Percentiles rank a stretch among this genome's conserved stretches.
phyloP scores from a whole-genome alignment of 202 grass and related monocot genomes.

The Setaria viridis region DNA sequence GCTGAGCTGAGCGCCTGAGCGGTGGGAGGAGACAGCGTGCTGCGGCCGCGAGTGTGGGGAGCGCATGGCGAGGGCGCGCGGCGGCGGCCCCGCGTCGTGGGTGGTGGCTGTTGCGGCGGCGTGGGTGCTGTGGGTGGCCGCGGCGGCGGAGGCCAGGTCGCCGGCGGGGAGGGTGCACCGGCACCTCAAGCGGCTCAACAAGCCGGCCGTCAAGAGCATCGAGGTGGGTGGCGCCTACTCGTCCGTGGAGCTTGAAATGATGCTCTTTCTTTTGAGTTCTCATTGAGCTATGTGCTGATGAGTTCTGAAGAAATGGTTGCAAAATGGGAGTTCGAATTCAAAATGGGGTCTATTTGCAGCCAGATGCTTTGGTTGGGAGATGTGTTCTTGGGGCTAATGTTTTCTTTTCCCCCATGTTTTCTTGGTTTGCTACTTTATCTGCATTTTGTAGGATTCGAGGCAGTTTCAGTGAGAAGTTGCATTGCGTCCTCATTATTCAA shows the following conservation, averaged over 20 bases:
- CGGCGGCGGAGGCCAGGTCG: conserved; percentile 43
- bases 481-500: background rate
- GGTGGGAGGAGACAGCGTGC: background rate
- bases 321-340: background rate
- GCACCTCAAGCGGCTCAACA: conserved; percentile 76
- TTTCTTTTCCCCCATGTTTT: background rate
- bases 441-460: conserved; percentile 22
- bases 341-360: background rate
- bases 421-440: background rate
- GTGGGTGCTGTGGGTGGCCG: conserved; percentile 47
- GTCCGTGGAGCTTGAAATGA: background rate
- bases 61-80: conserved; percentile 33
- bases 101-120: conserved; percentile 17
- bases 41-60: background rate
- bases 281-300: background rate
- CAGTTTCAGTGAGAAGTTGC: background rate
- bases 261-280: background rate
- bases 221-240: conserved; percentile 29
- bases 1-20: conserved; percentile 11
- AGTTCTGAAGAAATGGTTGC: background rate
- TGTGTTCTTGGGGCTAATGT: background rate
- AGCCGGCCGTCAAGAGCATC: conserved; percentile 69
- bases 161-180: conserved; percentile 55
- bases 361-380: background rate
- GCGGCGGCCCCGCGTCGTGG: background rate